phyloP scores from a whole-genome alignment of 495 filamentous ascomycete species.

The Letharia lupina region DNA sequence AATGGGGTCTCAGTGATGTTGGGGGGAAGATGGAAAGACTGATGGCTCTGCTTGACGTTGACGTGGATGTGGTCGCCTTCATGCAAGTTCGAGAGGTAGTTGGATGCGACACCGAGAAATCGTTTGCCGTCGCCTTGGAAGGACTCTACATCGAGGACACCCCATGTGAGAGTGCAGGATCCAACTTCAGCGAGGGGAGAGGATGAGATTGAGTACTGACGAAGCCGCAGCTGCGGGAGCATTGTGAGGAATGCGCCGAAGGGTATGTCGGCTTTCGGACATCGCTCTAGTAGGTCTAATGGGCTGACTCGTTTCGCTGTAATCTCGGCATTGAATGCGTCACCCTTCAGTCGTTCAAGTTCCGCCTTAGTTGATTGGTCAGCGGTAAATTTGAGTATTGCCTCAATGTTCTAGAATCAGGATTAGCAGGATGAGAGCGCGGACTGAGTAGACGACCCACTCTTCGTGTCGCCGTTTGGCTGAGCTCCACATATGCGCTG shows the following conservation, averaged over 20 bases:
- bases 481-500: conserved; percentile 63
- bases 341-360: neutral
- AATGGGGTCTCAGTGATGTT: conserved; percentile 51
- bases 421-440: neutral
- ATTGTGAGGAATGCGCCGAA: conserved; percentile 57
- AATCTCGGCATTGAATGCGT: neutral
- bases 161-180: conserved; percentile 58
- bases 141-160: conserved; percentile 50
- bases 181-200: conserved; percentile 52
- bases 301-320: neutral
- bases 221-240: conserved; percentile 64
- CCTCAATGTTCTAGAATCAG: neutral
- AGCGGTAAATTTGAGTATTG: neutral
- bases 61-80: conserved; percentile 55
- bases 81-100: conserved; percentile 48
- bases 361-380: neutral
- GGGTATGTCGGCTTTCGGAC: conserved; percentile 31
- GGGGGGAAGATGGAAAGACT: conserved; percentile 57
- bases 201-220: conserved; percentile 77
- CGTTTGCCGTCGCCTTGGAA: conserved; percentile 30
- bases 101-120: conserved; percentile 52
- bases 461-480: conserved; percentile 55
- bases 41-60: conserved; percentile 43
- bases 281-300: neutral
- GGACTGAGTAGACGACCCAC: neutral